Evolutionary conservation across 164 flowering plant species (phyloP).

Genomic region (Cinnamomum micranthum): DNA sequence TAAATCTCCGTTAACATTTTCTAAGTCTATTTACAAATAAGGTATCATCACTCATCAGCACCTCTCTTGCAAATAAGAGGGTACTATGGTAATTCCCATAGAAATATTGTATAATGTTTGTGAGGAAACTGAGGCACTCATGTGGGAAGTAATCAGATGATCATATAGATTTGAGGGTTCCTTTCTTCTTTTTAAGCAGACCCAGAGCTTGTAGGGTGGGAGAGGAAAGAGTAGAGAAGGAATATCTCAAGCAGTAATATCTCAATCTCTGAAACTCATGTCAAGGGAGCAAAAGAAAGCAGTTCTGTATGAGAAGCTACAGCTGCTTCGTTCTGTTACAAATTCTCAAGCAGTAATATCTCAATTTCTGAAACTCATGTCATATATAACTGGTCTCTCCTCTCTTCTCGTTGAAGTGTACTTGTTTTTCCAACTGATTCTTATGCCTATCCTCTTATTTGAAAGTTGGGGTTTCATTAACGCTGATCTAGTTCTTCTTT

Average conservation of each 20-base stretch:
- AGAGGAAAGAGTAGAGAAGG: slow-evolving; percentile 13
- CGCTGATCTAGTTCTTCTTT: too few species aligned
- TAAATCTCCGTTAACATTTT: too few species aligned
- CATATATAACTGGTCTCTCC: background rate
- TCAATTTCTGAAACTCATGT: background rate
- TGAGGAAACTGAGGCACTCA: slow-evolving; percentile 41
- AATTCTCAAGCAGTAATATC: slow-evolving; percentile 73
- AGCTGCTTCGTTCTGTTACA: slow-evolving; percentile 84
- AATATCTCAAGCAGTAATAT: background rate
- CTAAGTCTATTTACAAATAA: background rate
- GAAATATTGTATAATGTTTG: slow-evolving; percentile 9
- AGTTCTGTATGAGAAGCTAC: slow-evolving; percentile 81
- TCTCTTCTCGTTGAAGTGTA: background rate
- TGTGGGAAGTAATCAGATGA: slow-evolving; percentile 34
- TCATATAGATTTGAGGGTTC: slow-evolving; percentile 42
- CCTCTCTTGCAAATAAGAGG: slow-evolving; percentile 9
- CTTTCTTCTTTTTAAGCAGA: slow-evolving; percentile 24
- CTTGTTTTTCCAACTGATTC: too few species aligned
- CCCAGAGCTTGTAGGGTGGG: slow-evolving; percentile 12
- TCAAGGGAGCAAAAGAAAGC: slow-evolving; percentile 77
- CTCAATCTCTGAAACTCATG: slow-evolving; percentile 24
- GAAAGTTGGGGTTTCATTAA: too few species aligned
- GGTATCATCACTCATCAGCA: background rate
- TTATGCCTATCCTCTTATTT: too few species aligned
- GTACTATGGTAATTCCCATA: slow-evolving; percentile 15